Evolutionary conservation across 306 rosid genomes (phyloP), one percentile per base, ranked within the genome.

Genomic region (Begonia masoniana): DNA sequence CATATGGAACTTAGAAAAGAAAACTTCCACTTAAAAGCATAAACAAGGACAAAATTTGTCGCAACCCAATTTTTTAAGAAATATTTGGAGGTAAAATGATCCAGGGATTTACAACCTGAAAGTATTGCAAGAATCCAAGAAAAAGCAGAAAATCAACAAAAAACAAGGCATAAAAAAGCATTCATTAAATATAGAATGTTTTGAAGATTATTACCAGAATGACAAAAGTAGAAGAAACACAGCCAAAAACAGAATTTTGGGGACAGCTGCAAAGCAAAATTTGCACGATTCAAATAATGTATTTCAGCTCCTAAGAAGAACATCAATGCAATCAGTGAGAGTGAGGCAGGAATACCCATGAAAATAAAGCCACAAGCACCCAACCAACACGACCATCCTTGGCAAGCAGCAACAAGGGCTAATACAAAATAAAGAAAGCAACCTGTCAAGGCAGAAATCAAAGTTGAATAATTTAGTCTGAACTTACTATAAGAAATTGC

Each of bases 221-320:
- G 99, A 91, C 52, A 91, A 70, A 70, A 91, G 94, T 57, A 91
- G 94, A 77, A 91, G 96, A 84, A 91, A 91, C 55, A 86, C 91
- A 43, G 99, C 94, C 75, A 86, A 76, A 71, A 86, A 63, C 59
- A 83, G 75, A 71, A 91, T 79, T 75, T 83, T 75, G 52, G 99
- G 99, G 74, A 86, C 66, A 21, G 96, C 99, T 91, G 99, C 99
- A 77, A 71, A 71, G 61, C 52, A 73, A 76, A 57, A 41, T 15
- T 41, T 59, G 54, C 63, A 65, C 48, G 39, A 24, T 49, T 70
- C 56, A 80, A 71, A 63, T n/a, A 53, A 56, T 67, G 51, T 60
- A 53, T 53, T 51, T 21, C 61, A 11, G n/a, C 1, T 50, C 54
- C 15, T n/a, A 11, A 50, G 21, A 50, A 13, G 13, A 13, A 51